Percentiles rank a stretch among this genome's conserved stretches.
Conservation (phyloP, 2,329 filamentous ascomycete genomes). For the Diaporthe helianthi region DNA sequence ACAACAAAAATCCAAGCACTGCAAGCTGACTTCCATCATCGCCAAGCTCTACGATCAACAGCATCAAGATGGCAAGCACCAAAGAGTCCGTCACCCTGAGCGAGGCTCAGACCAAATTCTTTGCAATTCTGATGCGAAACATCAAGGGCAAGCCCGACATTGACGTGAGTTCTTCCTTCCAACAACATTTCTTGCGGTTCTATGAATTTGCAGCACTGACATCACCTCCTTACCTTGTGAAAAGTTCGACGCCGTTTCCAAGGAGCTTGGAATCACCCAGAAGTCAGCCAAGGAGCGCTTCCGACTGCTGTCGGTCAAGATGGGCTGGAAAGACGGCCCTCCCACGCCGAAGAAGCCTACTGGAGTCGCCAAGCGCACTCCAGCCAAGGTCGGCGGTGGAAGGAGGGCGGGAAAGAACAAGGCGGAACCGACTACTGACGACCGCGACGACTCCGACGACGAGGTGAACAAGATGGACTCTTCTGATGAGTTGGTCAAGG, state of each 20-base stretch:
- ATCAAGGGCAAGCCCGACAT: conserved; percentile 35
- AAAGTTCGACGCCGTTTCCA: conserved; percentile 34
- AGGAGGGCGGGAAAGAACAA: conserved; percentile 17
- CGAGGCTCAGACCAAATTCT: conserved; percentile 32
- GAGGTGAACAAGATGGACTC: not conserved
- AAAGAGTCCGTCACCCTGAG: not conserved
- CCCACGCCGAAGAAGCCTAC: conserved; percentile 18
- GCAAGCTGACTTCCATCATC: not conserved
- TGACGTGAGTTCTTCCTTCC: conserved; percentile 22
- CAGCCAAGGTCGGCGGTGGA: conserved; percentile 4
- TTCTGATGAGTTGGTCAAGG: not conserved
- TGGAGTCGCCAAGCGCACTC: conserved; percentile 27
- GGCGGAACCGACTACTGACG: not conserved
- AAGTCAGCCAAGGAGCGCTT: conserved; percentile 36
- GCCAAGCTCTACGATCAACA: not conserved
- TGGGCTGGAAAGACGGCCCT: conserved; percentile 23
- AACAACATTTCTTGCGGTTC: not conserved
- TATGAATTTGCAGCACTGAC: not conserved
- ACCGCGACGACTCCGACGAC: not conserved
- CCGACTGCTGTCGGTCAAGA: conserved; percentile 33
- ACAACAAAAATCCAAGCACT: not conserved
- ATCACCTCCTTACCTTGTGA: not conserved
- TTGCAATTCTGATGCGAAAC: conserved; percentile 30
- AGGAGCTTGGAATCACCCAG: conserved; percentile 11
- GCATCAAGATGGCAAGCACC: not conserved